phyloP scores from a whole-genome alignment of 116 monocot species.

The Dioscorea cayenensis region DNA sequence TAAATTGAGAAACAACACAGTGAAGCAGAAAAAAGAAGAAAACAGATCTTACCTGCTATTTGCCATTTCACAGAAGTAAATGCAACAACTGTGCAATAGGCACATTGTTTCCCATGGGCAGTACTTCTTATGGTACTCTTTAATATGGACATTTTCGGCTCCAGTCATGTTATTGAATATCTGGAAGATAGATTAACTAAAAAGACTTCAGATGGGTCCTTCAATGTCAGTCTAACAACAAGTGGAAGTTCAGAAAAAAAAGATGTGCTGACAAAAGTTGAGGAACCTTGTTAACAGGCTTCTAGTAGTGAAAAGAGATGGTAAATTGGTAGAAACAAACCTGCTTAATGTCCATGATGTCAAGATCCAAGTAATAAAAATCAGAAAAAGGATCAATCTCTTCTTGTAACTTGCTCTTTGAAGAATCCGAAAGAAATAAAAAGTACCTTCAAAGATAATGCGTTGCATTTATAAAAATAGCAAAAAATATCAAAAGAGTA shows the following conservation, averaged over 20 bases:
- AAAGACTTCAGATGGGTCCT: background rate
- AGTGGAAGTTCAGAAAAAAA: background rate
- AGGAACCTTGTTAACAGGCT: background rate
- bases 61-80: conserved; percentile 47
- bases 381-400: conserved; percentile 87
- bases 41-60: conserved; percentile 19
- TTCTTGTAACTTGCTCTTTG: conserved; percentile 69
- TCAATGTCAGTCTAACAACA: no score
- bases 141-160: conserved; percentile 23
- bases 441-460: conserved; percentile 62
- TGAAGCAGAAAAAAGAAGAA: background rate
- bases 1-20: background rate
- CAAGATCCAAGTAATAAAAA: conserved; percentile 91
- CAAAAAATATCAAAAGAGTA: background rate
- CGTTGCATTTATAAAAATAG: background rate
- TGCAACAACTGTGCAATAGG: conserved; percentile 57
- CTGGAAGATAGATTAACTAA: conserved; percentile 19
- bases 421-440: conserved; percentile 61
- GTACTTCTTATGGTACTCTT: conserved; percentile 60
- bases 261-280: background rate
- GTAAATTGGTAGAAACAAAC: conserved; percentile 17
- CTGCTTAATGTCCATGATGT: conserved; percentile 83
- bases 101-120: conserved; percentile 39
- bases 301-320: background rate
- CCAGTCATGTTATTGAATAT: conserved; percentile 63